phyloP scores from a whole-genome alignment of 169 alveolate species.

The Babesia caballi region DNA sequence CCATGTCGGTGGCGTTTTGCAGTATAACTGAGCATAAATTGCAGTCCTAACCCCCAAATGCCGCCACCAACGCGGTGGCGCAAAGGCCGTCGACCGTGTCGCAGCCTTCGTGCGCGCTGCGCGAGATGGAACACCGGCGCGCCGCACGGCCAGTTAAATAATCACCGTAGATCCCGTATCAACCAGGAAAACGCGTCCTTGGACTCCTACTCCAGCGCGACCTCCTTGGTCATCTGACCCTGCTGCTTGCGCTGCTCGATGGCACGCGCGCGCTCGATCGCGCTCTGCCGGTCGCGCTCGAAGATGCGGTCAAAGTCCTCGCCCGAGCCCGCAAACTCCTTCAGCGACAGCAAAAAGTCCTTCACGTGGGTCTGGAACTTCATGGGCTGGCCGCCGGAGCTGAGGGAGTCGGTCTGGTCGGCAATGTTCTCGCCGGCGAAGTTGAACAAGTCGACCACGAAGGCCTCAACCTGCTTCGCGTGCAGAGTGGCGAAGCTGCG shows the following conservation, averaged over 20 bases:
- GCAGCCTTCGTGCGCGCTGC: too few species aligned
- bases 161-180: too few species aligned
- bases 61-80: too few species aligned
- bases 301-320: slow-evolving; percentile 56
- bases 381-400: slow-evolving; percentile 8
- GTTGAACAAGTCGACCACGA: slow-evolving; percentile 65
- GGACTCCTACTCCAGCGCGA: slow-evolving; percentile 36
- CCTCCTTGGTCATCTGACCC: slow-evolving; percentile 49
- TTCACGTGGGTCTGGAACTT: slow-evolving; percentile 64
- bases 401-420: slow-evolving; percentile 12
- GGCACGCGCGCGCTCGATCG: slow-evolving; percentile 55
- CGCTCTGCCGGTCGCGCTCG: slow-evolving; percentile 56
- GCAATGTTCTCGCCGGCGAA: slow-evolving; percentile 40
- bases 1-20: too few species aligned
- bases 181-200: too few species aligned
- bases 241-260: slow-evolving; percentile 38
- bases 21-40: too few species aligned
- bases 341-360: slow-evolving; percentile 60
- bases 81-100: too few species aligned
- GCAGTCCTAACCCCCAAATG: too few species aligned
- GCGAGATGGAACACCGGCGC: too few species aligned
- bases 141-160: too few species aligned
- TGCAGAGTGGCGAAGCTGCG: slow-evolving; percentile 58
- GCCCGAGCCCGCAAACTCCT: slow-evolving; percentile 64
- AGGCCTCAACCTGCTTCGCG: slow-evolving; percentile 56